Evolutionary conservation across 805 yeast species (phyloP), one percentile per base, ranked within the genome.

Genomic region (Saturnispora sekii): DNA sequence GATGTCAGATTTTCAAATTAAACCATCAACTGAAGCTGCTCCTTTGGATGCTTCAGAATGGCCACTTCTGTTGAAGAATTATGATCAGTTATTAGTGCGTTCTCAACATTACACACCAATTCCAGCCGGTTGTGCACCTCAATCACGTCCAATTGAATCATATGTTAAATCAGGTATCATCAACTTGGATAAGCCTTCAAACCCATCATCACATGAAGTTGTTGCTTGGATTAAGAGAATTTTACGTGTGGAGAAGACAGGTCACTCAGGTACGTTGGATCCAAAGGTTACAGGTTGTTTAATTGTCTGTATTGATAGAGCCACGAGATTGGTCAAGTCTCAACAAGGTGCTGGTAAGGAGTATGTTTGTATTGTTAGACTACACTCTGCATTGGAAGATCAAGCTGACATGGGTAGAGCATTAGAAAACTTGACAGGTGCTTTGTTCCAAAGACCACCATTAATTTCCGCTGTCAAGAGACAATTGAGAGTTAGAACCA

Each of bases 281-380:
- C 98, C 98, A 53, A 65, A 65, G 68, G 98, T 93, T 61, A 93
- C 98, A 41, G 98, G 98, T 54, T 93, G 98, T 74, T 75, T 93
- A 65, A 93, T 93, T 65, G 98, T 93, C 50, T 93, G 98, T 77
- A 77, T 93, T 55, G 98, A 93, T 69, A 81, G 96, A 65, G 98
- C 98, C 48, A 93, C 98, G 46, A 81, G 98, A 70, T 76, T 93
- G 62, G 98, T 93, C 55, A 93, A 93, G 69, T 86, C 96, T 45
- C 98, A 93, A 72, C 98, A 93, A 69, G 97, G 97, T 72, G 98
- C 98, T 39, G 98, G 98, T 76, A 93, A 93, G 67, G 98, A 93
- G 80, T 93, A 93, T 70, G 98, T 93, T 45, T 93, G 97, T 74
- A 87, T 93, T 55, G 93, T 86, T 48, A 81, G 97, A 73, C 74